Base-by-base conservation (phyloP, 768 basidiomycete genomes). In the Trametes gibbosa region DNA sequence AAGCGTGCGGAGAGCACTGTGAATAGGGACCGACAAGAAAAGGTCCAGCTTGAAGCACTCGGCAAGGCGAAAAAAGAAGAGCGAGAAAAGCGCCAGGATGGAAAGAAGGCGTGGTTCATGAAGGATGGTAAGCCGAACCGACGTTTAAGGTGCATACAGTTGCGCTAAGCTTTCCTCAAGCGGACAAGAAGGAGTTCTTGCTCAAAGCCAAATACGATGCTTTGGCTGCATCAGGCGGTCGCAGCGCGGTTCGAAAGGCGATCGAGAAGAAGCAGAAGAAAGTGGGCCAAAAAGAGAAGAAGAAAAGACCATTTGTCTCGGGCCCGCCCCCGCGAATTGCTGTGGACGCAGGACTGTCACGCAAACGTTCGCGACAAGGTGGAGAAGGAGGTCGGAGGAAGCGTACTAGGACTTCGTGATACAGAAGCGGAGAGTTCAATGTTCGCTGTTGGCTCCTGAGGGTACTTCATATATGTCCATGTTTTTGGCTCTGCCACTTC, bases 221-320 rank as follows among this genome's bases (percentile, higher is more conserved):
- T 7, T 78, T 95, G 42, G 86, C 89, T 5, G 80, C 81, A 17
- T 76, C 81, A 56, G 94, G 93, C 4, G 94, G 95, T 8, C 85
- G 83, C 63, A 74, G 79, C 3, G 92, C 92, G 0, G 90, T 95
- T 52, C 91, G 89, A 69, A 94, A 89, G 73, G 91, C 84, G 5
- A 85, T 96, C 27, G 91, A 91, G 66, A 95, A 90, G 81, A 94
- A 86, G 72, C 86, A 90, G 73, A 91, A 84, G 72, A 96, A 95
- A 77, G 76, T 87, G 19, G 81, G 81, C 50, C 91, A 93, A 72
- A 94, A 90, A 72, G 95, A 96, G 78, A 96, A 95, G 74, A 89
- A 84, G 67, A 86, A 81, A 56, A 77, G 92, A 53, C 95, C 95
- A 13, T 87, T 85, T 69, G 68, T 77, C 2, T 17, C 53, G 2